Base-by-base conservation (phyloP, 768 basidiomycete genomes). In the Russula lepida region DNA sequence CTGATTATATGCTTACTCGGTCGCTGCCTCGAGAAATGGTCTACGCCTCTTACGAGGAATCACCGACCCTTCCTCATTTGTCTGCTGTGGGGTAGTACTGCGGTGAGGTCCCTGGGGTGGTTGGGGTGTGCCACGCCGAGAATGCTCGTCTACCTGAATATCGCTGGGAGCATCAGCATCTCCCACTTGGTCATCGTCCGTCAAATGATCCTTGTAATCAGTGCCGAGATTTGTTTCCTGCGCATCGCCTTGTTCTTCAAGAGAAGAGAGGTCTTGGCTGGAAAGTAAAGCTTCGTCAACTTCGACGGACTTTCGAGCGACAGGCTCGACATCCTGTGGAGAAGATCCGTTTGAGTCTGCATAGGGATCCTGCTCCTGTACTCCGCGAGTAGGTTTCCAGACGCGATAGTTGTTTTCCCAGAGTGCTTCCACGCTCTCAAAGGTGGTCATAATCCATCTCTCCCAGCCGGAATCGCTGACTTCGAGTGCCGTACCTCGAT, bases 401-500 rank as follows among this genome's bases (percentile, higher is more conserved):
- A 74, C 75, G 69, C 74, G 83, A 70, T 77, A 80, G 56, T 77
- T 66, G 37, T 79, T 73, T 48, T 88, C 85, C 93, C 93, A 97
- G 11, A 94, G 78, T 1, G 85, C 88, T 73, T 95, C 89, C 27
- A 89, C 77, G 66, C 93, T 95, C 73, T 97, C 88, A 68, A 97
- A 98, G 0, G 88, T 83, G 7, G 92, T 88, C 84, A 90, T 88
- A 30, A 90, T 82, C 79, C 81, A 85, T 63, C 75, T 75, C 67
- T 88, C 84, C 91, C 90, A 93, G 19, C 72, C 69, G 54, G 70
- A 69, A 30, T 64, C 66, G 30, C 61, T 69, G 41, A 58, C 63
- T 25, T 70, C 64, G 4, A 69, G 59, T 56, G 70, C 61, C 23
- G 69, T 58, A 50, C 72, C 68, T 46, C 68, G 74, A 73, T 78